These are phyloP conservation scores for Nothophaeocryptopus gaeumannii DNA, from an alignment of 2,329 filamentous ascomycete genomes.

Conservation along the genomic window DNA sequence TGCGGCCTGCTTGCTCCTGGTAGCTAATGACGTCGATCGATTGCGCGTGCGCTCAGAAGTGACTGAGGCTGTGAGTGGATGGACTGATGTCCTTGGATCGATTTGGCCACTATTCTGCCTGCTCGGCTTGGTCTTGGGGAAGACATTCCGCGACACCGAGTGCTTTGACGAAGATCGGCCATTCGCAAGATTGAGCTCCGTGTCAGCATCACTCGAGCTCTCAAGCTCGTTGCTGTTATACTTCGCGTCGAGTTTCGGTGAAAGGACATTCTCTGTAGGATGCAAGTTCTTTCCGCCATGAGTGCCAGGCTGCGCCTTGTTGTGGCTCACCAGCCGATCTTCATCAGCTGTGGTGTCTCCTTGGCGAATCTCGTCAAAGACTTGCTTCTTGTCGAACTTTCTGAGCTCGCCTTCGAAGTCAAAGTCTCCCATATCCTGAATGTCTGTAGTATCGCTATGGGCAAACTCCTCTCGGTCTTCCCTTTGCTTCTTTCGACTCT, in stretches of 20 bases:
- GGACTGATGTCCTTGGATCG: slow-evolving; percentile 27
- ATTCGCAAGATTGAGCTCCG: slow-evolving; percentile 34
- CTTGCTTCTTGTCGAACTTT: slow-evolving; percentile 88
- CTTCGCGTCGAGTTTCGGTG: slow-evolving; percentile 43
- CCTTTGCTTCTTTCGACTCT: slow-evolving; percentile 48
- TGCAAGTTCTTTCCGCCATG: slow-evolving; percentile 81
- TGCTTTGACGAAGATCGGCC: slow-evolving; percentile 35
- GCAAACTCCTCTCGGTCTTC: slow-evolving; percentile 77
- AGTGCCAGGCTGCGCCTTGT: slow-evolving; percentile 59
- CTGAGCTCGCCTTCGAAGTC: slow-evolving; percentile 87
- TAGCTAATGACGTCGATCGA: slow-evolving; percentile 26
- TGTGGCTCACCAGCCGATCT: slow-evolving; percentile 86
- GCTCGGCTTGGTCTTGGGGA: slow-evolving; percentile 34
- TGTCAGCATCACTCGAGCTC: slow-evolving; percentile 35
- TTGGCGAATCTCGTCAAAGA: slow-evolving; percentile 88
- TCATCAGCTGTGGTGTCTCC: slow-evolving; percentile 88
- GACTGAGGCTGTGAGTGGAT: slow-evolving; percentile 30
- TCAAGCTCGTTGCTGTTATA: slow-evolving; percentile 30
- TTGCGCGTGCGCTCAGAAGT: slow-evolving; percentile 29
- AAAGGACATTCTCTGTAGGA: slow-evolving; percentile 86
- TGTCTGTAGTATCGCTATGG: slow-evolving; percentile 92
- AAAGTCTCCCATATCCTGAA: slow-evolving; percentile 89
- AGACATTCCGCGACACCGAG: slow-evolving; percentile 23
- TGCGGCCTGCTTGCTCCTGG: slow-evolving; percentile 17
- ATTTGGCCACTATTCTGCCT: slow-evolving; percentile 41